These are phyloP conservation scores for Mikania micrantha DNA, from an alignment of 129 eudicot genomes.

Conservation along the genomic window DNA sequence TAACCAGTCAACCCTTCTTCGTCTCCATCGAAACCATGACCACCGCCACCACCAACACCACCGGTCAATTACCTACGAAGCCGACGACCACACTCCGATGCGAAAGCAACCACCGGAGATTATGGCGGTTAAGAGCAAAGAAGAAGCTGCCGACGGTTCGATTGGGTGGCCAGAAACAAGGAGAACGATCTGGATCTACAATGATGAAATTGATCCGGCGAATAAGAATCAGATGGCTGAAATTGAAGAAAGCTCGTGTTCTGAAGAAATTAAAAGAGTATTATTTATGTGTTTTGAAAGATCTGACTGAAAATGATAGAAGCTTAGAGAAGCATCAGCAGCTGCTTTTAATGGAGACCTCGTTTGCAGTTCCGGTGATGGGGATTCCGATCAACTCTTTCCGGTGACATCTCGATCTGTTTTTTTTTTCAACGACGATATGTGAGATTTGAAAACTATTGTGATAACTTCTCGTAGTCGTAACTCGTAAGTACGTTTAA, in stretches of 20 bases:
- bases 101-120: constrained; percentile 20
- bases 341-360: constrained; percentile 45
- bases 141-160: constrained; percentile 46
- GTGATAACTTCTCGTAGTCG: no score
- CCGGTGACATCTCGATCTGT: not conserved
- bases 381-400: constrained; percentile 37
- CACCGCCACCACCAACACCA: not conserved
- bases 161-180: constrained; percentile 46
- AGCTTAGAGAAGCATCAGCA: constrained; percentile 44
- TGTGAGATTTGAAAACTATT: no score
- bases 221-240: constrained; percentile 34
- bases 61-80: not conserved
- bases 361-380: constrained; percentile 60
- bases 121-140: constrained; percentile 23
- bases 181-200: constrained; percentile 17
- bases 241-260: constrained; percentile 29
- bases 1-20: not conserved
- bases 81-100: not conserved
- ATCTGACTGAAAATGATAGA: constrained; percentile 34
- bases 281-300: constrained; percentile 34
- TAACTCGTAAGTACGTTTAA: no score
- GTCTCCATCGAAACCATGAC: constrained; percentile 13
- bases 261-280: constrained; percentile 42
- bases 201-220: constrained; percentile 33
- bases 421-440: no score